These are phyloP conservation scores for Suillus hirtellus DNA, from an alignment of 768 basidiomycete genomes.

Conservation along the genomic window DNA sequence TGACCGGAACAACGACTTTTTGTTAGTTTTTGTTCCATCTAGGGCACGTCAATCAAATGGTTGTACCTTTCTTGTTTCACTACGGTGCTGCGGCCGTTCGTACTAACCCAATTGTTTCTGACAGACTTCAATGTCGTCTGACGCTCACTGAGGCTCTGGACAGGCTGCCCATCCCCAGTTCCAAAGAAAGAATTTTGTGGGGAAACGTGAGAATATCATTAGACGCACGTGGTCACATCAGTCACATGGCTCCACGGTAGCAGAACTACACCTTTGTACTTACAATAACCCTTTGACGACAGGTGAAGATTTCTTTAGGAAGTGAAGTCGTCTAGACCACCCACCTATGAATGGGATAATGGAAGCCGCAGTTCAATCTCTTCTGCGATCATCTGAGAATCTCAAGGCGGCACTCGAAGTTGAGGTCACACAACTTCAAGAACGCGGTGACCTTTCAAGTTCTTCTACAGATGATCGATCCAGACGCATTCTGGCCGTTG, in stretches of 20 bases:
- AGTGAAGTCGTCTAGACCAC: constrained; percentile 18
- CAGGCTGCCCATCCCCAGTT: neutral
- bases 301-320: constrained; percentile 8
- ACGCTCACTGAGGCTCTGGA: neutral
- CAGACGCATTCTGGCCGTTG: constrained; percentile 40
- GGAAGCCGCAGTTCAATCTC: constrained; percentile 21
- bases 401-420: constrained; percentile 46
- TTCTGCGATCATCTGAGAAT: constrained; percentile 46
- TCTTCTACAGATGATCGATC: constrained; percentile 5
- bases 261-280: neutral
- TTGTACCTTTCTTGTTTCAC: neutral
- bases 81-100: neutral
- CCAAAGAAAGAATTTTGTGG: constrained; percentile 18
- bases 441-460: constrained; percentile 5
- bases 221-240: constrained; percentile 13
- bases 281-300: constrained; percentile 2
- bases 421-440: constrained; percentile 8
- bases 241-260: too few species aligned
- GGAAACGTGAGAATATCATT: constrained; percentile 30
- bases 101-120: neutral
- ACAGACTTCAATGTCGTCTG: neutral
- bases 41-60: neutral
- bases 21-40: constrained; percentile 4
- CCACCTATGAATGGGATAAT: constrained; percentile 11
- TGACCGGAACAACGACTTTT: constrained; percentile 6